These are phyloP conservation scores for Suillus alpinus DNA, from an alignment of 768 basidiomycete genomes.

Conservation along the genomic window DNA sequence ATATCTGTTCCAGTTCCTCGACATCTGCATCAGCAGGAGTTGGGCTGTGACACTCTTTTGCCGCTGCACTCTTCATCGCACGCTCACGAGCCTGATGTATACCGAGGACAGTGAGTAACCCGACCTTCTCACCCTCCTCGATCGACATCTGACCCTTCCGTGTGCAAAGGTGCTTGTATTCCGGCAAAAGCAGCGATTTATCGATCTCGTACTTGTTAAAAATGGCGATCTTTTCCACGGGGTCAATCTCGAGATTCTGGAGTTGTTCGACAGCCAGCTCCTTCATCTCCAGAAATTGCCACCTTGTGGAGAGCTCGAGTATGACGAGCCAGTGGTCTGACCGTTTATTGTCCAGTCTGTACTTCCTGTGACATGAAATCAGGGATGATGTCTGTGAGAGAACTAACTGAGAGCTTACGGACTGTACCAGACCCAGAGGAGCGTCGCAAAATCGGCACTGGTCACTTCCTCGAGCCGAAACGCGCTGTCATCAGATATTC, in stretches of 20 bases:
- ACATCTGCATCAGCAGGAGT: constrained; percentile 24
- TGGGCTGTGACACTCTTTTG: constrained; percentile 22
- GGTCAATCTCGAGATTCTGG: constrained; percentile 42
- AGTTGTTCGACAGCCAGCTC: constrained; percentile 54
- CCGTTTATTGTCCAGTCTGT: constrained; percentile 50
- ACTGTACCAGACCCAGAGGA: constrained; percentile 59
- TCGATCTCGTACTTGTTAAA: constrained; percentile 58
- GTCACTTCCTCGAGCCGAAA: constrained; percentile 25
- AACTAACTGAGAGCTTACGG: constrained; percentile 33
- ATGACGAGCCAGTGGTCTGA: constrained; percentile 54
- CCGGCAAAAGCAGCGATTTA: constrained; percentile 43
- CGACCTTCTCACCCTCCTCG: constrained; percentile 54
- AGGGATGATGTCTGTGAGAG: neutral
- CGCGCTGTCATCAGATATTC: neutral
- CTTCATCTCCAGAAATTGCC: constrained; percentile 53
- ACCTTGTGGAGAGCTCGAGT: constrained; percentile 50
- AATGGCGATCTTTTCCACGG: constrained; percentile 52
- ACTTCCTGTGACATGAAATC: neutral
- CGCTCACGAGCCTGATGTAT: constrained; percentile 57
- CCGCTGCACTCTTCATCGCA: constrained; percentile 31
- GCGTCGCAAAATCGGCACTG: constrained; percentile 38
- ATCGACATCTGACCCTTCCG: constrained; percentile 51
- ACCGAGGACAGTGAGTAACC: constrained; percentile 50
- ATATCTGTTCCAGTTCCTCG: constrained; percentile 26
- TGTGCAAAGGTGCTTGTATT: constrained; percentile 51